Evolutionary conservation across 306 rosid genomes (phyloP).

Genomic region (Senna siamea): DNA sequence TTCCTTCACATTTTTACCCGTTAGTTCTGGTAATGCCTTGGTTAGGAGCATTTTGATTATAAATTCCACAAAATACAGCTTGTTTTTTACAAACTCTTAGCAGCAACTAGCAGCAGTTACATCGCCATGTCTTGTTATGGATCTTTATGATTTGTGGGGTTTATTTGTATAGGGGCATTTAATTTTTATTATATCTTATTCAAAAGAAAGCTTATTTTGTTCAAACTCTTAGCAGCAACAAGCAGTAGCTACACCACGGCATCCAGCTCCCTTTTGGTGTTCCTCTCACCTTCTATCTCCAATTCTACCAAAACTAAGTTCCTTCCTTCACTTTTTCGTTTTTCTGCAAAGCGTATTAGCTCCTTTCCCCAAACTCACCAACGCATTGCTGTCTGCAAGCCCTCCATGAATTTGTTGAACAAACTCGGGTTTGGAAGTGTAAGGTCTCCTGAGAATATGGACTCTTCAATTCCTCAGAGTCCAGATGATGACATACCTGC

Average conservation of each 20-base stretch:
- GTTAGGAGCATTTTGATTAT: too few relatives aligned
- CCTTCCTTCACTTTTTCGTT: slow-evolving; percentile 42
- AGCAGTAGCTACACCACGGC: slow-evolving; percentile 37
- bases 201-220: slow-evolving; percentile 36
- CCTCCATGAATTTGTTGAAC: slow-evolving; percentile 76
- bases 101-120: too few relatives aligned
- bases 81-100: too few relatives aligned
- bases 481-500: slow-evolving; percentile 82
- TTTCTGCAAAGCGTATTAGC: slow-evolving; percentile 31
- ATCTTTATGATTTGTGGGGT: neutral
- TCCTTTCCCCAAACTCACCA: slow-evolving; percentile 48
- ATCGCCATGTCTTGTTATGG: too few relatives aligned
- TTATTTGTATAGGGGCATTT: neutral
- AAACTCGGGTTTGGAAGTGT: slow-evolving; percentile 69
- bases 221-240: slow-evolving; percentile 48
- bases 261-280: slow-evolving; percentile 29
- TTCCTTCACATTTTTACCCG: neutral
- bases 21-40: neutral
- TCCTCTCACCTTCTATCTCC: slow-evolving; percentile 32
- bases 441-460: slow-evolving; percentile 50
- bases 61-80: too few relatives aligned
- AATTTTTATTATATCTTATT: slow-evolving; percentile 2
- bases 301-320: slow-evolving; percentile 33
- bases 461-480: slow-evolving; percentile 69
- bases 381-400: slow-evolving; percentile 39